Percentiles rank a stretch among this genome's conserved stretches.
phyloP scores from a whole-genome alignment of 768 basidiomycete species.

The Russula foetens region DNA sequence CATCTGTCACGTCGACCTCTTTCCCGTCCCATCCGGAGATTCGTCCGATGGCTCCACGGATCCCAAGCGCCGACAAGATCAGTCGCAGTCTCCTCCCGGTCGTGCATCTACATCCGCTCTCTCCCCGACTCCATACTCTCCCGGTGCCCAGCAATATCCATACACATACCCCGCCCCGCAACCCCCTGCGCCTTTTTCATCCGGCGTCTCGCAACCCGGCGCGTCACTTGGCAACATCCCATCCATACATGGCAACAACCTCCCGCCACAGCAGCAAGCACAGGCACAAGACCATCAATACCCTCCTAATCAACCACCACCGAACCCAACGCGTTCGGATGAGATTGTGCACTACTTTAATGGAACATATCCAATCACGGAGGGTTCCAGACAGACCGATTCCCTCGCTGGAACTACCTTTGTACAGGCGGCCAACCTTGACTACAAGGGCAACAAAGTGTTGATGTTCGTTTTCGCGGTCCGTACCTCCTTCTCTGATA shows the following conservation, averaged over 20 bases:
- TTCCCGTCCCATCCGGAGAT: slow-evolving; percentile 37
- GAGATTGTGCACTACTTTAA: slow-evolving; percentile 39
- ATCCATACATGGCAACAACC: background rate
- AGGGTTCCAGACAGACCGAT: slow-evolving; percentile 43
- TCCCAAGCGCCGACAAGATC: slow-evolving; percentile 9
- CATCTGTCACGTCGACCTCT: slow-evolving; percentile 71
- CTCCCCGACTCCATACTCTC: slow-evolving; percentile 20
- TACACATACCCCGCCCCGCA: slow-evolving; percentile 21
- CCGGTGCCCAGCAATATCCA: slow-evolving; percentile 16
- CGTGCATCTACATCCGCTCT: slow-evolving; percentile 18
- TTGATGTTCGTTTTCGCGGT: slow-evolving; percentile 62
- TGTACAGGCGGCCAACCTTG: slow-evolving; percentile 42
- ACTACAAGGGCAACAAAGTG: slow-evolving; percentile 47
- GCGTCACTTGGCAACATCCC: slow-evolving; percentile 1
- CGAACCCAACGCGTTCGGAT: slow-evolving; percentile 18
- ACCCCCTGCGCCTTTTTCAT: slow-evolving; percentile 8
- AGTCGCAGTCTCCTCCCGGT: slow-evolving; percentile 2
- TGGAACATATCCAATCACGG: slow-evolving; percentile 33
- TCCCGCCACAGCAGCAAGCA: slow-evolving; percentile 4
- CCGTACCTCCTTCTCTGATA: slow-evolving; percentile 20
- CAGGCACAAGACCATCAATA: slow-evolving; percentile 5
- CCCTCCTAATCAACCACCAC: background rate
- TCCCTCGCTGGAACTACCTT: slow-evolving; percentile 55
- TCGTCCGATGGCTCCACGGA: slow-evolving; percentile 3
- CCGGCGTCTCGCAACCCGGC: background rate